These are phyloP conservation scores for Podospora pseudoanserina DNA, from an alignment of 495 filamentous ascomycete species.

Conservation along the genomic window DNA sequence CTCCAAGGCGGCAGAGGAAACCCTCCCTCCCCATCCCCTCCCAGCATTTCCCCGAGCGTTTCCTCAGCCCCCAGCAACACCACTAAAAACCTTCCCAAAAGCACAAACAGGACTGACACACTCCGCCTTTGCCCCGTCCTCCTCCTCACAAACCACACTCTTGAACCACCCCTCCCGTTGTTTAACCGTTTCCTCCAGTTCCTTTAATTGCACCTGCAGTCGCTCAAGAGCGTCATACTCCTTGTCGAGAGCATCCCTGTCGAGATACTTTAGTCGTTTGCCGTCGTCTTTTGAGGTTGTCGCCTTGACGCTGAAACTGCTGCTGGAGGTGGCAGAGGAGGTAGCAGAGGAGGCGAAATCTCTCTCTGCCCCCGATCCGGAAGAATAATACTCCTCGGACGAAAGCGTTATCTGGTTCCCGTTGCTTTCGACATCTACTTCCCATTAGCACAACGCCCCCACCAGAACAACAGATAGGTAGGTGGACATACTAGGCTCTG, in stretches of 20 bases:
- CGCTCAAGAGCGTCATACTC: not conserved
- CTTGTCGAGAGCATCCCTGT: not conserved
- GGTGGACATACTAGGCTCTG: not conserved
- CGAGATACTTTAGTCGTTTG: not conserved
- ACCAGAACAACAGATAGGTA: too few species aligned
- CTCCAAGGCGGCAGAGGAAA: slow-evolving; percentile 1
- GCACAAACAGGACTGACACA: not conserved
- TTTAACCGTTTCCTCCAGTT: not conserved
- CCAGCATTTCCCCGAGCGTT: not conserved
- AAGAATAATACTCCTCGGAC: not conserved
- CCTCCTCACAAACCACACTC: not conserved
- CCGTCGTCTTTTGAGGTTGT: not conserved
- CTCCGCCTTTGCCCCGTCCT: not conserved
- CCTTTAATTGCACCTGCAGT: not conserved
- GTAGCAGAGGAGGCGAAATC: not conserved
- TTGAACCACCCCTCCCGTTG: not conserved
- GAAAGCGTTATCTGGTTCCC: not conserved
- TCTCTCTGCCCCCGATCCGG: not conserved
- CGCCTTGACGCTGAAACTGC: not conserved
- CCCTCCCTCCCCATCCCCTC: not conserved
- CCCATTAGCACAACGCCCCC: too few species aligned
- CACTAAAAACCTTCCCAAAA: not conserved
- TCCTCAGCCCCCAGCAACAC: not conserved
- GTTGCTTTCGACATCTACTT: not conserved
- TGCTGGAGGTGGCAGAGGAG: not conserved